These are phyloP conservation scores for Baorangia bicolor DNA, from an alignment of 768 basidiomycete genomes.

Conservation along the genomic window DNA sequence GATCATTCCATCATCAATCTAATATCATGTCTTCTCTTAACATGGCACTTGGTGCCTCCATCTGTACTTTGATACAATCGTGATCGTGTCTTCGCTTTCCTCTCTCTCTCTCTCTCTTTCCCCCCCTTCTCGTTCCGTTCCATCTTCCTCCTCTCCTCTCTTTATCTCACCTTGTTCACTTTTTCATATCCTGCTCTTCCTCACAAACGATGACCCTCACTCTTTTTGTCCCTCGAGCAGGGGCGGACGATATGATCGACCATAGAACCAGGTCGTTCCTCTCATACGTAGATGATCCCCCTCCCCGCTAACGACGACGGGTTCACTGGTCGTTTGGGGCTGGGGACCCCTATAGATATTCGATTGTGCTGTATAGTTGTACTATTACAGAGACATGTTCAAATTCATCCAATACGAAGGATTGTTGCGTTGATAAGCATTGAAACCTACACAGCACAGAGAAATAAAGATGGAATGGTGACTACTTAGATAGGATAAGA, in stretches of 20 bases:
- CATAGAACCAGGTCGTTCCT: constrained; percentile 16
- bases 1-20: constrained; percentile 2
- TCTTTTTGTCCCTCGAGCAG: constrained; percentile 1
- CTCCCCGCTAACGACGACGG: neutral
- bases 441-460: constrained; percentile 9
- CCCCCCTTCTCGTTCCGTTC: neutral
- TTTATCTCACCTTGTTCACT: neutral
- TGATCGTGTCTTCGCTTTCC: neutral
- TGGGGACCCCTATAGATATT: constrained; percentile 8
- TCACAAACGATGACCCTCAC: neutral
- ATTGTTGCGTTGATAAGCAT: neutral
- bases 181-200: neutral
- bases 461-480: neutral
- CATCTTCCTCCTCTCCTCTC: neutral
- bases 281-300: constrained; percentile 6
- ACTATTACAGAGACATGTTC: constrained; percentile 14
- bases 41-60: constrained; percentile 6
- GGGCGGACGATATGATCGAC: constrained; percentile 16
- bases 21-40: constrained; percentile 8
- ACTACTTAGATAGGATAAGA: neutral
- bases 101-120: neutral
- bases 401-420: neutral
- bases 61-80: constrained; percentile 22
- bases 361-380: constrained; percentile 17
- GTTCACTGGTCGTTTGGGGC: neutral